These are phyloP conservation scores for Apophysomyces ossiformis DNA, from an alignment of 371 early-diverging fungal genomes.

Conservation along the genomic window DNA sequence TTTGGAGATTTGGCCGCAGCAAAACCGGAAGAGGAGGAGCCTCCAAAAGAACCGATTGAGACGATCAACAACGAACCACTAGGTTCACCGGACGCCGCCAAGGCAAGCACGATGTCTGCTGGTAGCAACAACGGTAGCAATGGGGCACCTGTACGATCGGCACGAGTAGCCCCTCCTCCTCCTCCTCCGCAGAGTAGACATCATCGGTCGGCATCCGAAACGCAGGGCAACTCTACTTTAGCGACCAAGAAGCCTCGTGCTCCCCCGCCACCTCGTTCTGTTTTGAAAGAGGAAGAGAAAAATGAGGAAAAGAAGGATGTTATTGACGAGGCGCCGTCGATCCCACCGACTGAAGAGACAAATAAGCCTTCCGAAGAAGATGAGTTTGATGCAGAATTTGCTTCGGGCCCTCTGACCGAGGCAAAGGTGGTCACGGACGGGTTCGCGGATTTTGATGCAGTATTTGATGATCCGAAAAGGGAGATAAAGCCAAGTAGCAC, in stretches of 20 bases:
- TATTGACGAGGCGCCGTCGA: conserved; percentile 38
- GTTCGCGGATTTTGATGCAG: conserved; percentile 51
- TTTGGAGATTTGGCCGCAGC: conserved; percentile 38
- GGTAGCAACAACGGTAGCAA: conserved; percentile 1
- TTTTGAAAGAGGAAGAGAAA: conserved; percentile 14
- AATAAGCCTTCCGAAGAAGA: conserved; percentile 21
- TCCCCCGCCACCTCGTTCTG: conserved; percentile 30
- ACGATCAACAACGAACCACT: background rate
- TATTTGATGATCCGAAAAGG: conserved; percentile 31
- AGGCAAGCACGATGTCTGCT: conserved; percentile 8
- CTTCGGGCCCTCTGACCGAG: conserved; percentile 38
- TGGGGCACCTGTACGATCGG: conserved; percentile 13
- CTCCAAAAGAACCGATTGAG: background rate
- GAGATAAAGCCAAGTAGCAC: conserved; percentile 8
- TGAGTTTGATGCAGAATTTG: conserved; percentile 43
- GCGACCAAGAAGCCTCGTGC: conserved; percentile 28
- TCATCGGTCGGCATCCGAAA: conserved; percentile 40
- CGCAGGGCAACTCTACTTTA: conserved; percentile 14
- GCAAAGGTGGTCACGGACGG: conserved; percentile 36
- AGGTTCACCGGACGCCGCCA: conserved; percentile 4
- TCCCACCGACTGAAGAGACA: conserved; percentile 15
- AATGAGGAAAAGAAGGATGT: conserved; percentile 30
- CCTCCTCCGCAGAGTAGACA: conserved; percentile 55
- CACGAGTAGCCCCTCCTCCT: conserved; percentile 31
- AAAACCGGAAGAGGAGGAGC: conserved; percentile 16